Evolutionary conservation across 2,329 filamentous ascomycete species (phyloP).

Genomic region (Phialemonium atrogriseum): DNA sequence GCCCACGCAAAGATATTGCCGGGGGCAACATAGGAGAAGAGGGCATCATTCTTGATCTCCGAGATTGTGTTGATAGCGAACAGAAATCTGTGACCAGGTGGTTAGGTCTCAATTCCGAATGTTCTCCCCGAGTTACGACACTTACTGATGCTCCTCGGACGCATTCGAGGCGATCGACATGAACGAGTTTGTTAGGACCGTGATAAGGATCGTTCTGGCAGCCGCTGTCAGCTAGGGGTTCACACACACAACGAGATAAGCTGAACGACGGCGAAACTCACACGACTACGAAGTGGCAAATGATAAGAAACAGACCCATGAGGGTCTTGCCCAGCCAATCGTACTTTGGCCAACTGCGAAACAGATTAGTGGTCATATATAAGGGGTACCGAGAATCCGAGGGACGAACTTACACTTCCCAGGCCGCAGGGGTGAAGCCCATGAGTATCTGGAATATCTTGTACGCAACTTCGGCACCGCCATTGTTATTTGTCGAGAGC

Average conservation of each 20-base stretch:
- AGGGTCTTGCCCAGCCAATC: conserved; percentile 70
- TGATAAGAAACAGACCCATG: conserved; percentile 77
- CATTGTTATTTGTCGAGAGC: conserved; percentile 63
- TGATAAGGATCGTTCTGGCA: conserved; percentile 74
- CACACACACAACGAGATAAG: neutral
- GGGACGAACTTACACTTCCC: conserved; percentile 60
- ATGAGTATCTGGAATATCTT: conserved; percentile 89
- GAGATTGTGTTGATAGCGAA: conserved; percentile 97
- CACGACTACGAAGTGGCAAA: conserved; percentile 91
- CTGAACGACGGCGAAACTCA: conserved; percentile 31
- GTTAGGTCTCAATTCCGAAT: neutral
- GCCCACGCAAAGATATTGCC: conserved; percentile 89
- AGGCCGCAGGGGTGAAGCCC: conserved; percentile 92
- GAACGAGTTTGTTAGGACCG: conserved; percentile 93
- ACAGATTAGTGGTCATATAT: neutral
- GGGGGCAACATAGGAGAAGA: conserved; percentile 90
- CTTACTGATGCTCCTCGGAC: conserved; percentile 74
- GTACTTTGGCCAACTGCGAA: conserved; percentile 57
- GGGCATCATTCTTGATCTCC: conserved; percentile 95
- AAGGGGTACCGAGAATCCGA: too few relatives aligned
- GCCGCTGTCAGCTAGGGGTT: conserved; percentile 4
- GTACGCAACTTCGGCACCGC: conserved; percentile 71
- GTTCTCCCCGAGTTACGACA: conserved; percentile 3
- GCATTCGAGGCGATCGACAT: conserved; percentile 92
- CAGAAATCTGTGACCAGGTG: conserved; percentile 48